Evolutionary conservation across 441 rosid genomes (phyloP), one percentile per base, ranked within the genome.

Genomic region (Melastoma candidum): DNA sequence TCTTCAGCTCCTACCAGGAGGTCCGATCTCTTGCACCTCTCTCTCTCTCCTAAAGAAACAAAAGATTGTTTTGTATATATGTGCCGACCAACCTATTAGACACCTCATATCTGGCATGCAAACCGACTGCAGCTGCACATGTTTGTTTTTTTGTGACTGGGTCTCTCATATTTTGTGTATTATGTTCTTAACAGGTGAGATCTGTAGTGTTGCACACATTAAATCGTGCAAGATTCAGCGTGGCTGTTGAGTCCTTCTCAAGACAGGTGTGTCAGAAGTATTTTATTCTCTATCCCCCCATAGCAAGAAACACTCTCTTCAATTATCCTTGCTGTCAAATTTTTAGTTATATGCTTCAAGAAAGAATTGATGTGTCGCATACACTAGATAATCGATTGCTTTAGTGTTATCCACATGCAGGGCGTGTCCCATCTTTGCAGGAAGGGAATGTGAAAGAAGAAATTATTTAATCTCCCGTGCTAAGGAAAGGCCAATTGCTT

Each of bases 1-100:
- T 93, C 65, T 8, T 86, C 74, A 93, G 98, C 76, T 93, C 98
- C 49, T 93, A 81, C 76, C 83, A 71, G 74, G 98, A 93, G 97
- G 98, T 93, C 67, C 8, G 79, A 32, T 51, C 54, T 7, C 50
- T 47, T 50, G 44, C 51, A 44, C 46, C 53, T 61, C 22, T 6
- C 53, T 32, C 29, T 46, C 47, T 48, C 11, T 48, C 1, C n/a
- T 51, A 51, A 27, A 25, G 25, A 9, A 22, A 41, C 12, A 51
- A 51, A 13, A 25, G 25, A 13, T 7, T 14, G 26, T 4, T 48
- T 25, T 48, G 26, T 11, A 48, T 3, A 14, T 44, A 11, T 14
- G 39, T 2, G 51, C 6, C 17, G 7, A 6, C 7, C 36, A 29
- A 29, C 36, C 36, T 6, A 29, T 29, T 29, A 29, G 36, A 29